Evolutionary conservation across 1,284 basidiomycete genomes (phyloP).

Genomic region (Sanghuangporus baumii): DNA sequence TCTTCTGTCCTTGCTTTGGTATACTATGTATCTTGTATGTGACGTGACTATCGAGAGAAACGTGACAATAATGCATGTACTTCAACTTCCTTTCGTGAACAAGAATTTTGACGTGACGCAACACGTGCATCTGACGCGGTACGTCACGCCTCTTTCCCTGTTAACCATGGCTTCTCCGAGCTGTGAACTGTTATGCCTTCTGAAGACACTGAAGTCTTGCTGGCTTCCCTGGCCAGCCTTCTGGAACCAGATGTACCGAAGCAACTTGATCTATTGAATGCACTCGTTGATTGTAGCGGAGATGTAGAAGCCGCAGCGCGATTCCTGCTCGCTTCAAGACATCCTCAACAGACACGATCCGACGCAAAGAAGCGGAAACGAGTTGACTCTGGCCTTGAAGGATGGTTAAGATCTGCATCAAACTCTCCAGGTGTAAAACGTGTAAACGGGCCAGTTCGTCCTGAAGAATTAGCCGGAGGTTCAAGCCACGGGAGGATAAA

Average conservation of each 20-base stretch:
- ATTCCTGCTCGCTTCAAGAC: constrained; percentile 26
- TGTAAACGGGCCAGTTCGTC: neutral
- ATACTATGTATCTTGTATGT: neutral
- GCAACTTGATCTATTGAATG: constrained; percentile 46
- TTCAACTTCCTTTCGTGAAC: neutral
- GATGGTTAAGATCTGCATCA: constrained; percentile 40
- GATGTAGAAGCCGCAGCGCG: constrained; percentile 54
- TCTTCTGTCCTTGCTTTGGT: neutral
- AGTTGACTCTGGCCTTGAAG: constrained; percentile 37
- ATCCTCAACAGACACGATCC: neutral
- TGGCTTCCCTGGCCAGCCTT: constrained; percentile 61
- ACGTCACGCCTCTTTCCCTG: neutral
- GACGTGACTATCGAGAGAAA: neutral
- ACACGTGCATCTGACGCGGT: neutral
- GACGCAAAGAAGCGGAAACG: constrained; percentile 35
- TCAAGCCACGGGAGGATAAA: neutral
- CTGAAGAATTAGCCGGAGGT: neutral
- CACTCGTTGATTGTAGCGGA: constrained; percentile 55
- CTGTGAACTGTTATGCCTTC: neutral
- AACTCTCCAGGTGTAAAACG: neutral
- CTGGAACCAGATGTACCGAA: constrained; percentile 34
- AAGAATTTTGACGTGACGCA: neutral
- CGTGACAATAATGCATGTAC: neutral
- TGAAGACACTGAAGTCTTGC: constrained; percentile 61
- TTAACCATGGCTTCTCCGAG: neutral